A percentile compares a stretch with the other conserved stretches of the same genome.
Evolutionary conservation across 2,329 filamentous ascomycete genomes (phyloP).

Genomic region (Leptographium procerum): DNA sequence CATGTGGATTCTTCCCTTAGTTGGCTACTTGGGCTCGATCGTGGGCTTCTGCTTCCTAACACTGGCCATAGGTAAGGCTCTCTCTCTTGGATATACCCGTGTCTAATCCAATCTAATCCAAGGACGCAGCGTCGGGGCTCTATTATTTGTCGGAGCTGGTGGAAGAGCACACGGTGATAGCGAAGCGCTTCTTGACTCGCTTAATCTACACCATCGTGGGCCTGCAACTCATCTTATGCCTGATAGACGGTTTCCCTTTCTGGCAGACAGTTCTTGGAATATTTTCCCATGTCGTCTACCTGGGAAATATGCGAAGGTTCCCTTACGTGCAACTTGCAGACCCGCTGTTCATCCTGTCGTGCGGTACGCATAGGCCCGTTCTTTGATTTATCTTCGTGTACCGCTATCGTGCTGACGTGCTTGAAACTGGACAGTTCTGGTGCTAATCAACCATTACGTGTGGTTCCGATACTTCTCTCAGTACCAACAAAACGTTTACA

Average conservation of each 20-base stretch:
- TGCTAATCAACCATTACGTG: constrained; percentile 81
- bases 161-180: constrained; percentile 90
- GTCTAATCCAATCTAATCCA: background rate
- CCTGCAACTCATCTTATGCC: constrained; percentile 60
- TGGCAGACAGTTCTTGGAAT: constrained; percentile 64
- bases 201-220: constrained; percentile 75
- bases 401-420: background rate
- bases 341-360: constrained; percentile 75
- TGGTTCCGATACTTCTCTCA: constrained; percentile 91
- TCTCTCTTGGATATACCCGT: background rate
- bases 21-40: constrained; percentile 80
- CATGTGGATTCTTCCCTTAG: constrained; percentile 92
- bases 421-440: constrained; percentile 51
- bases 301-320: constrained; percentile 69
- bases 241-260: constrained; percentile 80
- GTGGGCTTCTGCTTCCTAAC: constrained; percentile 91
- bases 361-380: constrained; percentile 40
- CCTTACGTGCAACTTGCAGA: constrained; percentile 76
- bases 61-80: constrained; percentile 67
- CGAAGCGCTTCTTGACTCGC: constrained; percentile 73
- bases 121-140: constrained; percentile 67
- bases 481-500: constrained; percentile 45
- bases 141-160: constrained; percentile 98
- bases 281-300: constrained; percentile 71
- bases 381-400: background rate